These are phyloP conservation scores for Teratosphaeria viscida DNA, from an alignment of 2,329 filamentous ascomycete species.

Conservation along the genomic window DNA sequence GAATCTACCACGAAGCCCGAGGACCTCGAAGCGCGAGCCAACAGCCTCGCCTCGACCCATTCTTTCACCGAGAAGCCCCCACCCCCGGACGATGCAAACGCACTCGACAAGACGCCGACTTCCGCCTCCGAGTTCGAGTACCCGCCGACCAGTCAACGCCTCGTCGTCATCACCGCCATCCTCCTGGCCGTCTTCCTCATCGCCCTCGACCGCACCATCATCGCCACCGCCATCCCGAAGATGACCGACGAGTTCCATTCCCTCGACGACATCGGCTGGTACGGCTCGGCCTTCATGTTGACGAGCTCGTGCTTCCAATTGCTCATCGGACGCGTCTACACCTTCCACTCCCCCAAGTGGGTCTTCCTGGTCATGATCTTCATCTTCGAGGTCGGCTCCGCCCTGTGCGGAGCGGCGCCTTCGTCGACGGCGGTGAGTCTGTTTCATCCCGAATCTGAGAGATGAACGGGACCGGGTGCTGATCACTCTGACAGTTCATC, in stretches of 20 bases:
- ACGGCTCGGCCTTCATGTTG: constrained; percentile 33
- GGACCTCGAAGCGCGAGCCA: not conserved
- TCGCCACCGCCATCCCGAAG: constrained; percentile 28
- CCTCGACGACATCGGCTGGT: constrained; percentile 30
- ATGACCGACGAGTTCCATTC: constrained; percentile 33
- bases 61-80: not conserved
- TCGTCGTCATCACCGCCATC: constrained; percentile 15
- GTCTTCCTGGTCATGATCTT: constrained; percentile 27
- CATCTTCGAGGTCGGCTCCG: constrained; percentile 47
- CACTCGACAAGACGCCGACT: not conserved
- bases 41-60: not conserved
- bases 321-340: constrained; percentile 37
- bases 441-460: not conserved
- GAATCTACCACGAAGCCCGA: not conserved
- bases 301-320: constrained; percentile 36
- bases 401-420: constrained; percentile 39
- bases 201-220: constrained; percentile 23
- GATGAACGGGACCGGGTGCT: not conserved
- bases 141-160: constrained; percentile 1
- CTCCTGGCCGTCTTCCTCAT: constrained; percentile 18
- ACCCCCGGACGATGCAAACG: not conserved
- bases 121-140: constrained; percentile 1
- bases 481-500: constrained; percentile 22
- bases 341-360: constrained; percentile 32
- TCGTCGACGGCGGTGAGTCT: constrained; percentile 18